Conservation (phyloP, 1,139 yeast genomes). For the Suhomyces chickasaworum region DNA sequence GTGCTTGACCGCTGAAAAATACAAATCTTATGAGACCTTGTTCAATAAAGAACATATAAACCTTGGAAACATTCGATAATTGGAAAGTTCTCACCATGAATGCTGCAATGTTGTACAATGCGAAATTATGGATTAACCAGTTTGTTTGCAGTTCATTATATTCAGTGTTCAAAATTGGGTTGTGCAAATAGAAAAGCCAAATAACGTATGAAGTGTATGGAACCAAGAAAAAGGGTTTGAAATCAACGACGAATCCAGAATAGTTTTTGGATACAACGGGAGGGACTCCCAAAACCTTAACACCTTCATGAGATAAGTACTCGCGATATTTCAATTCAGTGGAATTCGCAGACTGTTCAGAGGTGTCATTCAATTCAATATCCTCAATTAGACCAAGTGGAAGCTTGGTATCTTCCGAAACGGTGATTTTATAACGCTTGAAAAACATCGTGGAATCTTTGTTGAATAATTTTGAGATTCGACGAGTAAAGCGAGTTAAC, state of each 20-base stretch:
- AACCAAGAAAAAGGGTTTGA: conserved; percentile 30
- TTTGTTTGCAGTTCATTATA: conserved; percentile 20
- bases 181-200: conserved; percentile 24
- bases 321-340: conserved; percentile 19
- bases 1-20: background rate
- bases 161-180: conserved; percentile 22
- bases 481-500: conserved; percentile 8
- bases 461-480: conserved; percentile 5
- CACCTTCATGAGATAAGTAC: conserved; percentile 20
- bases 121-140: conserved; percentile 36
- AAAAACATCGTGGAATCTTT: conserved; percentile 16
- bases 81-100: conserved; percentile 34
- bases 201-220: conserved; percentile 24
- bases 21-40: background rate
- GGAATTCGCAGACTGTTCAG: background rate
- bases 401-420: conserved; percentile 21
- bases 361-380: conserved; percentile 12
- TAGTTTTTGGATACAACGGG: conserved; percentile 24
- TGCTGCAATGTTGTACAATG: conserved; percentile 39
- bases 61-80: conserved; percentile 46
- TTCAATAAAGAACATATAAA: conserved; percentile 42
- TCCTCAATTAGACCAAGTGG: conserved; percentile 28
- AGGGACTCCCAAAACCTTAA: conserved; percentile 20
- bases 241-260: conserved; percentile 35
- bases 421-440: conserved; percentile 24